Conservation (phyloP, 169 alveolate species). For the Fabrea salina region DNA sequence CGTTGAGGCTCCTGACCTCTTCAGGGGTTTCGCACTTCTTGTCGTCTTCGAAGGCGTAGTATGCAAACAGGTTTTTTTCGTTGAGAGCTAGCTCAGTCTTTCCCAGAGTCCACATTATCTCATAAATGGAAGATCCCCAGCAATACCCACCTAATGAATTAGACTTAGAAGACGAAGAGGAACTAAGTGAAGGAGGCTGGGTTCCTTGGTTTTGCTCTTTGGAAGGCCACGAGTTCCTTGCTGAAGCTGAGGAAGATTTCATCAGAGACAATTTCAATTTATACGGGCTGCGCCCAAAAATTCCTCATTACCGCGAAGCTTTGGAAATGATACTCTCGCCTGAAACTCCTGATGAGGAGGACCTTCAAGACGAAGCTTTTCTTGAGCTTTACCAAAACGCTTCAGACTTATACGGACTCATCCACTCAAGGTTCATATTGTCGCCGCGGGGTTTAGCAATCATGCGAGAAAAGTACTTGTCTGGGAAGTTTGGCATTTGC, state of each 20-base stretch:
- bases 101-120: too few species aligned
- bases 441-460: constrained; percentile 68
- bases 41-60: too few species aligned
- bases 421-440: constrained; percentile 78
- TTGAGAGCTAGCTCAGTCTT: too few species aligned
- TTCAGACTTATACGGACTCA: constrained; percentile 79
- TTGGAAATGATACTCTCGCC: constrained; percentile 50
- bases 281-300: constrained; percentile 60
- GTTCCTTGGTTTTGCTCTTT: constrained; percentile 82
- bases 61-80: too few species aligned
- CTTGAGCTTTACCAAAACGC: constrained; percentile 71
- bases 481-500: constrained; percentile 73
- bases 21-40: too few species aligned
- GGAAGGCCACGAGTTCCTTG: constrained; percentile 83
- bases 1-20: too few species aligned
- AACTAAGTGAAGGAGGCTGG: constrained; percentile 49
- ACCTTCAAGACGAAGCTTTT: constrained; percentile 56
- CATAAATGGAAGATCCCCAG: too few species aligned
- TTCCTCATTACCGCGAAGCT: constrained; percentile 53
- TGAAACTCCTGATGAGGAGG: constrained; percentile 65
- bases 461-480: constrained; percentile 68
- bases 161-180: constrained; percentile 21
- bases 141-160: too few species aligned
- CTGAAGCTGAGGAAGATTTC: constrained; percentile 80
- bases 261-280: constrained; percentile 71